Evolutionary conservation across 1,139 yeast species (phyloP).

Genomic region (Hemisphaericaspora xylofermentans): DNA sequence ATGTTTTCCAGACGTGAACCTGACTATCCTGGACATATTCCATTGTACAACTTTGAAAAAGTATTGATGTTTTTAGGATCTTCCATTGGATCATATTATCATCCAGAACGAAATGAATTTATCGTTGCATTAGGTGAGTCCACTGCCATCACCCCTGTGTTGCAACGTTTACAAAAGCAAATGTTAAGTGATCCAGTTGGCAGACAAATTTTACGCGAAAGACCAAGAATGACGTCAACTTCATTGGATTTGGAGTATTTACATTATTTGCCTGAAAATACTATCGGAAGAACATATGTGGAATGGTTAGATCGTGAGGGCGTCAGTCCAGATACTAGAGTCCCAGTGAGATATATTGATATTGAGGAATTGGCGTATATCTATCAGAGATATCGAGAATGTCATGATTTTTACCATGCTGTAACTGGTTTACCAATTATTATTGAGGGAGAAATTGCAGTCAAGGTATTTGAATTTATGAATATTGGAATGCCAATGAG

Average conservation of each 20-base stretch:
- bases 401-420: slow-evolving; percentile 96
- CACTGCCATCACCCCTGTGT: slow-evolving; percentile 72
- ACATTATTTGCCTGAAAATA: slow-evolving; percentile 59
- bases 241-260: slow-evolving; percentile 65
- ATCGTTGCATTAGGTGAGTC: slow-evolving; percentile 96
- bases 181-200: slow-evolving; percentile 82
- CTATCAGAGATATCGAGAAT: slow-evolving; percentile 89
- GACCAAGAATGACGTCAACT: slow-evolving; percentile 79
- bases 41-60: slow-evolving; percentile 65
- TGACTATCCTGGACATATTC: slow-evolving; percentile 79
- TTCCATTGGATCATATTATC: slow-evolving; percentile 77
- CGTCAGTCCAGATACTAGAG: slow-evolving; percentile 91
- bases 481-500: slow-evolving; percentile 96
- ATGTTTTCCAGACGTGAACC: slow-evolving; percentile 43
- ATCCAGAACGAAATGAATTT: slow-evolving; percentile 77
- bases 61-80: slow-evolving; percentile 66
- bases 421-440: slow-evolving; percentile 86
- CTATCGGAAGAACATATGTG: slow-evolving; percentile 77
- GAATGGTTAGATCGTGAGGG: slow-evolving; percentile 85
- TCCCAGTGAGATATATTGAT: slow-evolving; percentile 80
- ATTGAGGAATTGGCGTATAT: slow-evolving; percentile 91
- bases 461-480: slow-evolving; percentile 88
- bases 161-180: slow-evolving; percentile 58
- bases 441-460: slow-evolving; percentile 93
- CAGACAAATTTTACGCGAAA: slow-evolving; percentile 69